Conservation (phyloP, 2,329 filamentous ascomycete species). For the Hysterium pulicare region DNA sequence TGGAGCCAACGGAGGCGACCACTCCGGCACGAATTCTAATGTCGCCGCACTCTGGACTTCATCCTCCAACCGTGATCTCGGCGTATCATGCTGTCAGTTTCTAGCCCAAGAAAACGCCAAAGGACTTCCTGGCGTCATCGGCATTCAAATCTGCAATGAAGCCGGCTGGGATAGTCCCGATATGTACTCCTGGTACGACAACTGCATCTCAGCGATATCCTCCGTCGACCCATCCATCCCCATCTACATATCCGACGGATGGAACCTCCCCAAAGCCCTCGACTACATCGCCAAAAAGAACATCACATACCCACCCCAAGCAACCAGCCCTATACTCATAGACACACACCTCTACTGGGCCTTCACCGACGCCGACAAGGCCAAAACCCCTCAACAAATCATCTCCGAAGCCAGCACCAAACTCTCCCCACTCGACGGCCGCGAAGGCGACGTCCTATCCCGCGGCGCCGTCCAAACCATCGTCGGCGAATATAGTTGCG, state of each 20-base stretch:
- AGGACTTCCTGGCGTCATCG: slow-evolving; percentile 48
- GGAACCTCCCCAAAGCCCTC: slow-evolving; percentile 49
- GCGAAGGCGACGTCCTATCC: slow-evolving; percentile 48
- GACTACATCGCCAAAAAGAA: slow-evolving; percentile 46
- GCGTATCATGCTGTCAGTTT: slow-evolving; percentile 48
- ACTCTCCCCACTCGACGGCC: slow-evolving; percentile 45
- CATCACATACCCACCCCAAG: slow-evolving; percentile 21
- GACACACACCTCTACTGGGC: slow-evolving; percentile 61
- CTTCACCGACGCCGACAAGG: slow-evolving; percentile 53
- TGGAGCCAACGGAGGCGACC: slow-evolving; percentile 54
- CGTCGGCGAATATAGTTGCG: slow-evolving; percentile 59
- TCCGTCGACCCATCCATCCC: slow-evolving; percentile 51
- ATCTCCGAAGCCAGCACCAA: slow-evolving; percentile 45
- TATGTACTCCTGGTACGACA: slow-evolving; percentile 58
- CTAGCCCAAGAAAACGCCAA: slow-evolving; percentile 47
- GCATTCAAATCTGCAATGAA: slow-evolving; percentile 59
- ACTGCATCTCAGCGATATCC: slow-evolving; percentile 46
- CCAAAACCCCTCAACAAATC: slow-evolving; percentile 51
- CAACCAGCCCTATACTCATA: slow-evolving; percentile 50
- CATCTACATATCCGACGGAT: slow-evolving; percentile 58
- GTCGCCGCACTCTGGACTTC: slow-evolving; percentile 53
- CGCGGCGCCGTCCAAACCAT: slow-evolving; percentile 51
- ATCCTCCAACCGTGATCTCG: slow-evolving; percentile 42
- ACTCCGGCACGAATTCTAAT: slow-evolving; percentile 54
- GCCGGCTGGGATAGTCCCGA: slow-evolving; percentile 48